Conservation (phyloP, 2,329 filamentous ascomycete species). For the Cordyceps cateniannulata region DNA sequence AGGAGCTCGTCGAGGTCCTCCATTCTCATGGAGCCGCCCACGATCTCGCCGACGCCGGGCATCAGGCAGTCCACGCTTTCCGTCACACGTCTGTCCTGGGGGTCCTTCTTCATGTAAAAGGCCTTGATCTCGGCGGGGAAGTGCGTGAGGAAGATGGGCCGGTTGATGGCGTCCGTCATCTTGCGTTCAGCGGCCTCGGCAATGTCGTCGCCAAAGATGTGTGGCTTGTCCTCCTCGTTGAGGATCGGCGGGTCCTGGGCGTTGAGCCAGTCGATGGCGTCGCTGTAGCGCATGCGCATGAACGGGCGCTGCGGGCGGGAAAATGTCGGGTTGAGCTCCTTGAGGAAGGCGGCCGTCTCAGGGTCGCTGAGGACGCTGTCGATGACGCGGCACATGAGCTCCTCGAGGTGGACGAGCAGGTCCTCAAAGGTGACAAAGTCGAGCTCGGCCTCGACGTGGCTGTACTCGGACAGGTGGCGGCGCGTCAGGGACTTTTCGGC, state of each 20-base stretch:
- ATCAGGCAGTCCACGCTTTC: constrained; percentile 82
- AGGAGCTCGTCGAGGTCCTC: constrained; percentile 84
- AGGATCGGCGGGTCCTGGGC: constrained; percentile 72
- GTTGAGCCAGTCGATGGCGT: constrained; percentile 90
- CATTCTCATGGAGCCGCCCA: constrained; percentile 96
- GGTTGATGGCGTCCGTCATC: constrained; percentile 97
- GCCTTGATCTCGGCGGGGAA: constrained; percentile 98
- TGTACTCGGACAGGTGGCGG: constrained; percentile 92
- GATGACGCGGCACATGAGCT: constrained; percentile 79
- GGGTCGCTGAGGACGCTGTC: constrained; percentile 70
- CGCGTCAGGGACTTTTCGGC: constrained; percentile 94
- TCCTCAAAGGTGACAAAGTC: constrained; percentile 94
- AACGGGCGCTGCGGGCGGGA: constrained; percentile 76
- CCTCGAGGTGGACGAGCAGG: constrained; percentile 79
- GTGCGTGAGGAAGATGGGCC: constrained; percentile 91
- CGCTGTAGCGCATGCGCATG: constrained; percentile 87
- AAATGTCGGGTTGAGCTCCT: constrained; percentile 89
- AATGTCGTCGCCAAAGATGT: constrained; percentile 94
- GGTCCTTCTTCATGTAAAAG: constrained; percentile 96
- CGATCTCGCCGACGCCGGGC: constrained; percentile 95
- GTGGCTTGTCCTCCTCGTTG: constrained; percentile 87
- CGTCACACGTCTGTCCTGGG: constrained; percentile 72
- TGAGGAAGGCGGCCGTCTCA: constrained; percentile 63
- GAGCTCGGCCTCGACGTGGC: constrained; percentile 91
- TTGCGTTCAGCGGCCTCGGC: constrained; percentile 92